Evolutionary conservation across 176 grass and related monocot species (phyloP), one percentile per base, ranked within the genome.

Genomic region (Cenchrus purpureus): DNA sequence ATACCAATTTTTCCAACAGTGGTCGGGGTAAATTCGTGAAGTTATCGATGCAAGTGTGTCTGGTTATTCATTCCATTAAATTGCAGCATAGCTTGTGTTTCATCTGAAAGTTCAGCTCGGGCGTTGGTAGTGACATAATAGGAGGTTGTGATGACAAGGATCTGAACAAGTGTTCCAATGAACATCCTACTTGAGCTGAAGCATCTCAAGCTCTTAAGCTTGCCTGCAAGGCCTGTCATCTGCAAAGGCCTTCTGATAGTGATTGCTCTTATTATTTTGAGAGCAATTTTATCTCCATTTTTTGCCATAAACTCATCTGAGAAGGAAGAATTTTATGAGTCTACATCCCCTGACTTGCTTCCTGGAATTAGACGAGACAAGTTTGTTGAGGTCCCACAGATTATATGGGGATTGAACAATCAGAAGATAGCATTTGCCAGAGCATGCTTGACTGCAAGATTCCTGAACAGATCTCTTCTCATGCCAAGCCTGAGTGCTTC

Each of bases 371-470:
- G 90, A 61, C 85, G 63, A 88, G 86, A 88, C 37, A 99, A 92
- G 83, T 99, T 96, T 82, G 65, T 99, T 46, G 90, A 90, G 87
- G 90, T 94, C 34, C 97, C 97, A 49, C 97, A 99, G 85, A 97
- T 99, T 86, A 85, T 99, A 89, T 99, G 97, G 97, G 97, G 97
- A 64, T 88, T 99, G 82, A 99, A 99, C 87, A 99, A 97, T 75
- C 97, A 99, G 63, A 99, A 99, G 88, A 99, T 97, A 65, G 97
- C 97, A 28, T 82, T 99, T 22, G 97, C 97, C 46, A 94, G 97
- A 62, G 86, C 93, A 56, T 94, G 92, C 76, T 88, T 99, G 85
- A 99, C 94, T 7, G 94, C 97, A 0, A 93, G 87, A 66, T 94
- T 92, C 66, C 76, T 99, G 20, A 99, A 99, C 63, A 87, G 94